Evolutionary conservation across 352 stramenopile species (phyloP), one percentile per base, ranked within the genome.

Genomic region (Pythium guiyangense): DNA sequence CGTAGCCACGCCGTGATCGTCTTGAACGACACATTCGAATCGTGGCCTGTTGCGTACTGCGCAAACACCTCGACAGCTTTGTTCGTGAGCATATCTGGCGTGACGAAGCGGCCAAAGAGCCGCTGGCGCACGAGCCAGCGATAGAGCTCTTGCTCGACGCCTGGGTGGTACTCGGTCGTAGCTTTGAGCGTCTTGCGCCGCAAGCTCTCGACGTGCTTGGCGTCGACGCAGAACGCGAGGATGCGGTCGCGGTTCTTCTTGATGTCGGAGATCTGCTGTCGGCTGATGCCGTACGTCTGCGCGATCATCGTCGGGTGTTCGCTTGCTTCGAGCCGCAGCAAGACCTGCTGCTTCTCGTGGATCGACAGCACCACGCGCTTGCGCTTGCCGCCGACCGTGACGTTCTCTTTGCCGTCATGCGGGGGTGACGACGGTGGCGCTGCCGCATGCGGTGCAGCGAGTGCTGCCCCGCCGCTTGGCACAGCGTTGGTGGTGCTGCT

Each of bases 231-330:
- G 45, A 88, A 90, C 47, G 75, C 70, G 55, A 93, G 54, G 54
- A 93, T 93, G 35, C 84, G 70, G 10, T 87, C 77, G 42, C 70
- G 70, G 70, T 93, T 93, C 63, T 92, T 93, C 69, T 93, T 93
- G 58, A 93, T 92, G 60, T 93, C 84, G 17, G 81, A 91, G 11
- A 93, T 76, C 62, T 93, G 84, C 62, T 93, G 84, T 0, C 84
- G 74, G 45, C 73, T 88, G 60, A 93, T 93, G 37, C 73, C 78
- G 55, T 88, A 88, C 25, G 70, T 54, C 1, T 66, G 64, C 10
- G 84, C 77, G 66, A 93, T 81, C 35, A 64, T 58, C 10, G 86
- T 67, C 10, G 84, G 84, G 58, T 80, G 75, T 43, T 93, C 84
- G 40, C 84, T 80, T 15, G 63, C 43, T 15, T 89, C 80, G 15